Evolutionary conservation across 2,329 filamentous ascomycete genomes (phyloP).

Genomic region (Exutisphaerella laricina): DNA sequence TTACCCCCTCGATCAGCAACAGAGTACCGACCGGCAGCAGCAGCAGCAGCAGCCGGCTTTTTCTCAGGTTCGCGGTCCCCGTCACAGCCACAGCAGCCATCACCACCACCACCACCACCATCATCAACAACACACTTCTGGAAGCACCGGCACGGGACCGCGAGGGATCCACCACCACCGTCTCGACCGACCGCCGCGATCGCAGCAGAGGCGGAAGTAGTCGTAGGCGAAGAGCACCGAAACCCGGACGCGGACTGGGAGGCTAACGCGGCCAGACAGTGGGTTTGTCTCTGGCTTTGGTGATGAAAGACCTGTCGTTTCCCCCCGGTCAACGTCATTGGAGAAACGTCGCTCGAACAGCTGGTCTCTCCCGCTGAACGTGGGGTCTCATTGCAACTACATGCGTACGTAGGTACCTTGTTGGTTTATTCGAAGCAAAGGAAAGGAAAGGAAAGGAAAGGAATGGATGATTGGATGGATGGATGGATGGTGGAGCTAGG

Average conservation of each 20-base stretch:
- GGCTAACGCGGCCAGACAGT: conserved; percentile 17
- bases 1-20: too few relatives aligned
- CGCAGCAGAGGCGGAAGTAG: conserved; percentile 21
- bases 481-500: too few relatives aligned
- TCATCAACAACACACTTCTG: too few relatives aligned
- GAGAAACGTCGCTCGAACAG: conserved; percentile 1
- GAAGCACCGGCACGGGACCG: conserved; percentile 16
- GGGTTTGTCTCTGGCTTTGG: conserved; percentile 19
- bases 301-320: too few relatives aligned
- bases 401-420: too few relatives aligned
- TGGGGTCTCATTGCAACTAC: too few relatives aligned
- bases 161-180: conserved; percentile 16
- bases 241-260: conserved; percentile 9
- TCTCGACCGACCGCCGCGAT: conserved; percentile 14
- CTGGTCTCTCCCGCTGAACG: too few relatives aligned
- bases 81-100: conserved; percentile 16
- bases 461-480: too few relatives aligned
- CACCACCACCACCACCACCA: conserved; percentile 11
- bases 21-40: conserved; percentile 12
- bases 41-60: conserved; percentile 20
- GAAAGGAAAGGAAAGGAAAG: too few relatives aligned
- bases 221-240: neutral
- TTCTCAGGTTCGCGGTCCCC: conserved; percentile 25
- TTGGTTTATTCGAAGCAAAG: too few relatives aligned
- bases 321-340: neutral